A percentile compares a stretch with the other conserved stretches of the same genome.
These are phyloP conservation scores for Marchantia polymorpha DNA, from an alignment of 225 moss, liverwort and hornwort genomes.

Conservation along the genomic window DNA sequence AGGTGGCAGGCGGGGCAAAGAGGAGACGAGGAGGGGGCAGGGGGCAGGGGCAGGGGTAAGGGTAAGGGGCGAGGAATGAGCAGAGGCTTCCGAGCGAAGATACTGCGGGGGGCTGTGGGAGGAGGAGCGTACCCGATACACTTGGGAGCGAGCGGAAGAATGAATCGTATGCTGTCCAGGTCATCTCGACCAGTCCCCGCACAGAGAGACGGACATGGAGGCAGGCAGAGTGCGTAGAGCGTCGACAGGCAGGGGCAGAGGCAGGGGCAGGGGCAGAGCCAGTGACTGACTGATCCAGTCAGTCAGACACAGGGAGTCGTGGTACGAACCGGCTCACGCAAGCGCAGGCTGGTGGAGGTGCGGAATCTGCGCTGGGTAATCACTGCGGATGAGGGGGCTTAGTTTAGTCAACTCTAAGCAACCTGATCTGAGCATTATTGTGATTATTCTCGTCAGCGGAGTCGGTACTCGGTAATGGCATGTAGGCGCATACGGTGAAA, in stretches of 20 bases:
- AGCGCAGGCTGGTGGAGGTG: too few species aligned
- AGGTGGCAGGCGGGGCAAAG: too few species aligned
- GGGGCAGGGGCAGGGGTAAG: neutral
- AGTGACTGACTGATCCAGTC: too few species aligned
- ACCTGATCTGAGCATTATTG: neutral
- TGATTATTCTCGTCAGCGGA: neutral
- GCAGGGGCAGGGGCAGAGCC: too few species aligned
- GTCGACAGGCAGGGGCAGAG: too few species aligned
- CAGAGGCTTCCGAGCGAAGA: neutral
- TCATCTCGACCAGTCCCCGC: neutral
- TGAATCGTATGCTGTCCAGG: neutral
- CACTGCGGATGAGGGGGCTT: too few species aligned
- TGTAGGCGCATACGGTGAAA: neutral
- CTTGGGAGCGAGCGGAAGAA: neutral
- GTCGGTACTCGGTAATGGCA: neutral
- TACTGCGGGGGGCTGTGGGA: neutral
- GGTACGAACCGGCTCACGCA: too few species aligned
- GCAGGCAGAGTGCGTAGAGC: too few species aligned
- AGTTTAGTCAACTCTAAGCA: neutral
- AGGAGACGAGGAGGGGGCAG: neutral
- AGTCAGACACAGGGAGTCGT: too few species aligned
- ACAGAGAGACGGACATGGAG: too few species aligned
- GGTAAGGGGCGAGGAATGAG: neutral
- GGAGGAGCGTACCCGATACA: neutral
- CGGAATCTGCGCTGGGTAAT: too few species aligned